Conservation (phyloP, 1,284 basidiomycete species). For the Ceratobasidium sp. region DNA sequence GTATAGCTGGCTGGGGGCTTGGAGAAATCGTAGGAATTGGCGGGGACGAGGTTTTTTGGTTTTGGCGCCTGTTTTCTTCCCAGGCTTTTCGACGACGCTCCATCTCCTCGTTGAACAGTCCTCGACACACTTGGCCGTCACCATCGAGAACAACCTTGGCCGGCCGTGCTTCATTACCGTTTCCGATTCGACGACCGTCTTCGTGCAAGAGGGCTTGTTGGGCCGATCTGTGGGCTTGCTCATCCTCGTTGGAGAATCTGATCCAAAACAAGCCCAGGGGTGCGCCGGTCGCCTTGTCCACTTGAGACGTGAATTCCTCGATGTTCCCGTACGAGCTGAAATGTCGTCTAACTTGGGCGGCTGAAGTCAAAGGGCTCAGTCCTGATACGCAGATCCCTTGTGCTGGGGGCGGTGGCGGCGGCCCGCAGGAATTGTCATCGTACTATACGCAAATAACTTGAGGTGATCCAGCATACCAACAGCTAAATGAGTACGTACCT, state of each 20-base stretch:
- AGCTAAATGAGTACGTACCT: constrained; percentile 39
- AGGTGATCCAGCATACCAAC: constrained; percentile 29
- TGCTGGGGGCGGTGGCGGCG: constrained; percentile 79
- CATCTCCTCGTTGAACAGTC: constrained; percentile 58
- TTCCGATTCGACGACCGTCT: constrained; percentile 51
- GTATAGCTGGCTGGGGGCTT: constrained; percentile 6
- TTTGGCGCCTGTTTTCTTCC: constrained; percentile 28
- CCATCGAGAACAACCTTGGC: constrained; percentile 53
- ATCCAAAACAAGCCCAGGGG: constrained; percentile 85
- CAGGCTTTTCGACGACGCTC: constrained; percentile 59
- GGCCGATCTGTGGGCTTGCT: constrained; percentile 36
- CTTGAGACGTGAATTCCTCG: constrained; percentile 76
- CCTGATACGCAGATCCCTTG: constrained; percentile 76
- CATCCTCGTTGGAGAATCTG: constrained; percentile 57
- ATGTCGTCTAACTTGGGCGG: constrained; percentile 68
- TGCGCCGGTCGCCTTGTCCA: constrained; percentile 80
- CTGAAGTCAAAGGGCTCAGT: constrained; percentile 75
- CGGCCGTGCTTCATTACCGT: constrained; percentile 47
- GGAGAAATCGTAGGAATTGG: constrained; percentile 11
- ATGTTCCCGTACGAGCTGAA: constrained; percentile 74
- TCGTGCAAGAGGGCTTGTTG: constrained; percentile 42
- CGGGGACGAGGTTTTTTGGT: constrained; percentile 28
- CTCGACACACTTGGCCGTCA: constrained; percentile 49
- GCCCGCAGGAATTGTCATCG: constrained; percentile 76
- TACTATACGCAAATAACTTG: constrained; percentile 57